Evolutionary conservation across 441 rosid species (phyloP), one percentile per base, ranked within the genome.

Genomic region (Gossypium schwendimanii): DNA sequence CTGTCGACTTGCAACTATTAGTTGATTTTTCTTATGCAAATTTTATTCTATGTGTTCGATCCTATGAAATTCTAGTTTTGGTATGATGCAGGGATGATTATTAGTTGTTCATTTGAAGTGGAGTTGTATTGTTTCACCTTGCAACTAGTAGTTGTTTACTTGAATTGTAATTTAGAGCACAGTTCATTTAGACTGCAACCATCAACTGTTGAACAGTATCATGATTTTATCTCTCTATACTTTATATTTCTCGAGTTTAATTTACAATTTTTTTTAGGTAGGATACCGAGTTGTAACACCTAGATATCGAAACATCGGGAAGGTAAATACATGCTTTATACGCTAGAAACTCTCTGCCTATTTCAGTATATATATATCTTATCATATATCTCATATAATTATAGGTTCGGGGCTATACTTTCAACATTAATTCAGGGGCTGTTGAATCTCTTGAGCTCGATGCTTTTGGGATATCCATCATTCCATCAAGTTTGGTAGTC

Each of bases 331-430:
- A 31, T 63, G 21, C 23, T 61, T 20, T 50, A 60, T 67, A 49
- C 55, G 17, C 68, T 50, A 39, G 31, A 63, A 53, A 52, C 39
- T 33, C 63, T 52, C 63, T 12, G 7, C 23, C 23, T 15, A 72
- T 67, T 64, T 11, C 57, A 52, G 8, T 1, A 15, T 44, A 39
- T 21, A 24, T 20, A 17, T 55, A 14, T 77, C 50, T 53, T 76
- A 26, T 7, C 39, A 33, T 33, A 33, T 33, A 50, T 24, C 10
- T 70, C 17, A 23, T 18, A 0, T 59, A 26, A n/a, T 67, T 73
- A 62, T 54, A 94, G 98, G 97, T 94, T 75, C 87, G 93, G 69
- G 96, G 97, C 69, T 94, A 88, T 84, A 78, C 89, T n/a, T 90
- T 94, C 83, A 86, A 94, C 78, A 80, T 89, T 71, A 83, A 84